Evolutionary conservation across 306 rosid genomes (phyloP).

Genomic region (Trifolium repens): DNA sequence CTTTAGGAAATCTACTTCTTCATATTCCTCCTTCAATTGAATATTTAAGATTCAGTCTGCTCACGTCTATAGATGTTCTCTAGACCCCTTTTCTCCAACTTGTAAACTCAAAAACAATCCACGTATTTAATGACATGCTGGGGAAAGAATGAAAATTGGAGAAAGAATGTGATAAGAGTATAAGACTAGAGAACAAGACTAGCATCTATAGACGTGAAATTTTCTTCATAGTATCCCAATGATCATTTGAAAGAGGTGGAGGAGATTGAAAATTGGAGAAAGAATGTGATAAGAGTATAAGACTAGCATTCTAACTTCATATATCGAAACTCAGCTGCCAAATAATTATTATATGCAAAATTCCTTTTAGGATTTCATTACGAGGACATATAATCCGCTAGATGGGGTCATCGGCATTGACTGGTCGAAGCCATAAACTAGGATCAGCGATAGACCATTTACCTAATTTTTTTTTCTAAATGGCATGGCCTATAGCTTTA

Average conservation of each 20-base stretch:
- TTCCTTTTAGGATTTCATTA: conserved; percentile 3
- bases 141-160: too few relatives aligned
- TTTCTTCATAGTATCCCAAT: conserved; percentile 11
- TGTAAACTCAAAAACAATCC: conserved; percentile 22
- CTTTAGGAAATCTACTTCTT: not conserved
- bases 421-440: not conserved
- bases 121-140: conserved; percentile 3
- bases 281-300: not conserved
- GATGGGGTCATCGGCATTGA: not conserved
- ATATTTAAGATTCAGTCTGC: conserved; percentile 10
- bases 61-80: not conserved
- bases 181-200: too few relatives aligned
- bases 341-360: not conserved
- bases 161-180: too few relatives aligned
- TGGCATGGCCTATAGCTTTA: not conserved
- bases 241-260: not conserved
- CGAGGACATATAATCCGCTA: not conserved
- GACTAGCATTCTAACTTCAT: conserved; percentile 19
- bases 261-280: conserved; percentile 16
- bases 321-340: conserved; percentile 16
- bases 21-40: conserved; percentile 6
- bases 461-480: not conserved
- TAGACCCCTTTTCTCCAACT: conserved; percentile 6
- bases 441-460: not conserved
- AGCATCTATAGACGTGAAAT: too few relatives aligned